A percentile compares a stretch with the other conserved stretches of the same genome.
These are phyloP conservation scores for Trichophaea hybrida DNA, from an alignment of 2,329 filamentous ascomycete species.

Conservation along the genomic window DNA sequence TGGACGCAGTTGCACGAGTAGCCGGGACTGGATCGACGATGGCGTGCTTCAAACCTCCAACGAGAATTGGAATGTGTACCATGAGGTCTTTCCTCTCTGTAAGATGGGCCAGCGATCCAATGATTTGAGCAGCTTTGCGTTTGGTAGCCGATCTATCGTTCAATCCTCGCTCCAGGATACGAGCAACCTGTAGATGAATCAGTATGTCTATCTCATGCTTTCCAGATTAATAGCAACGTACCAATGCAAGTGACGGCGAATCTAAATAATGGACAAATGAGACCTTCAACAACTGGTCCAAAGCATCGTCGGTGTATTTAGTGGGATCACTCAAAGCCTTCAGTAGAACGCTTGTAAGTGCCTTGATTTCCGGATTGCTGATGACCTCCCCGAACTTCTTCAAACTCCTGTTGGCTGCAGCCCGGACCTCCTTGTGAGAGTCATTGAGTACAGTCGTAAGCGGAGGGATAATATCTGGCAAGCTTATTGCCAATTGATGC, in stretches of 20 bases:
- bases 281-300: slow-evolving; percentile 93
- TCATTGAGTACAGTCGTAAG: slow-evolving; percentile 89
- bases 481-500: slow-evolving; percentile 76
- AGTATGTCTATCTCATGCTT: not conserved
- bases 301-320: slow-evolving; percentile 86
- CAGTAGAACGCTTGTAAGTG: slow-evolving; percentile 74
- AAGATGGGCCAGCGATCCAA: slow-evolving; percentile 90
- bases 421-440: slow-evolving; percentile 91
- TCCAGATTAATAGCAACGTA: slow-evolving; percentile 31
- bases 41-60: slow-evolving; percentile 75
- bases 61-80: slow-evolving; percentile 77
- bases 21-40: slow-evolving; percentile 93
- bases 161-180: slow-evolving; percentile 85
- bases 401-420: slow-evolving; percentile 83
- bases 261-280: slow-evolving; percentile 98
- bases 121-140: slow-evolving; percentile 90
- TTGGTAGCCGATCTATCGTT: slow-evolving; percentile 88
- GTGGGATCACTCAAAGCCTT: slow-evolving; percentile 96
- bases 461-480: slow-evolving; percentile 93
- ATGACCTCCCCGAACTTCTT: slow-evolving; percentile 98
- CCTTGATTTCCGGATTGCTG: slow-evolving; percentile 92
- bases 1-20: slow-evolving; percentile 88
- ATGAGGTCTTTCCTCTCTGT: slow-evolving; percentile 92
- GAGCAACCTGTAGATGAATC: slow-evolving; percentile 38
- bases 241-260: slow-evolving; percentile 82